Conservation (phyloP, 2,329 filamentous ascomycete genomes). For the Elsinoe ampelina region DNA sequence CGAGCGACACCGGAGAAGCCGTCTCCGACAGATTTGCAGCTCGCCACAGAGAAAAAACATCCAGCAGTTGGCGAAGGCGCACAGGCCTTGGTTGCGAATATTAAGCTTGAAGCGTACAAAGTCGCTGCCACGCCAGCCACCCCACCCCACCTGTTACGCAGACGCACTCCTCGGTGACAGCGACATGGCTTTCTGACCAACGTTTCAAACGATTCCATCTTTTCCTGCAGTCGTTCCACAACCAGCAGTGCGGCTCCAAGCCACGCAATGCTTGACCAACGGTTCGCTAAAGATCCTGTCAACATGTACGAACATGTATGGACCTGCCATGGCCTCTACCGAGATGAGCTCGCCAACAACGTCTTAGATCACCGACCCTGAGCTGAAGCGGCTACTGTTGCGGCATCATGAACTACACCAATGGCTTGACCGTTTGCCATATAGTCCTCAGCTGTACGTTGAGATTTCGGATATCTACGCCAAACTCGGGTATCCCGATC, state of each 20-base stretch:
- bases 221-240: not conserved
- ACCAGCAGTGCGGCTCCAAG: not conserved
- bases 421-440: slow-evolving; percentile 23
- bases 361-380: slow-evolving; percentile 15
- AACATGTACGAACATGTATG: slow-evolving; percentile 11
- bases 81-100: not conserved
- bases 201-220: not conserved
- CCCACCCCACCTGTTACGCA: not conserved
- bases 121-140: not conserved
- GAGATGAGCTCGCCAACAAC: slow-evolving; percentile 14
- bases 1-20: not conserved
- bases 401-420: slow-evolving; percentile 13
- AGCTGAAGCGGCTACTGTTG: slow-evolving; percentile 13
- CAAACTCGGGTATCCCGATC: slow-evolving; percentile 74
- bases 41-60: not conserved
- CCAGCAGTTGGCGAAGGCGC: not conserved
- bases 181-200: not conserved
- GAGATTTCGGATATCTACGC: slow-evolving; percentile 63
- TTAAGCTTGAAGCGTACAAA: slow-evolving; percentile 1
- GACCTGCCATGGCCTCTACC: not conserved
- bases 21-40: not conserved
- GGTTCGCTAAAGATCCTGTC: not conserved
- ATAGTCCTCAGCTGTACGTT: slow-evolving; percentile 41
- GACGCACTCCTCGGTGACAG: not conserved
- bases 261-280: not conserved